Evolutionary conservation across 2,329 filamentous ascomycete species (phyloP).

Genomic region (Neonectria sp.): DNA sequence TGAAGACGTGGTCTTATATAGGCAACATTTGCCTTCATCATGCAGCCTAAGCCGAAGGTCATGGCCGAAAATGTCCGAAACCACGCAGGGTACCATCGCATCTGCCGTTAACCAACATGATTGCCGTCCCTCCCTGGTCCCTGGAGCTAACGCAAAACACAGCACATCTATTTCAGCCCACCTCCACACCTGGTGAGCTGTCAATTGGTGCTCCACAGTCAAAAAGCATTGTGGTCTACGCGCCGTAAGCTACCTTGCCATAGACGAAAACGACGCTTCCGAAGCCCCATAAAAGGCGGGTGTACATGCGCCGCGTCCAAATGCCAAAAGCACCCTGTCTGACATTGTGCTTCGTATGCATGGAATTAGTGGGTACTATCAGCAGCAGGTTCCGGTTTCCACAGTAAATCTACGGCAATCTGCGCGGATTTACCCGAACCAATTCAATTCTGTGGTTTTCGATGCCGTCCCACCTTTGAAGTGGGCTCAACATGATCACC

Average conservation of each 20-base stretch:
- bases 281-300: neutral
- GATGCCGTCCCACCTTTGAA: too few relatives aligned
- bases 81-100: neutral
- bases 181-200: constrained; percentile 25
- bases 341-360: neutral
- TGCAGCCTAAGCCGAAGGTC: neutral
- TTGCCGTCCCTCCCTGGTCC: constrained; percentile 11
- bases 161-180: neutral
- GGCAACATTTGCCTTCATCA: constrained; percentile 14
- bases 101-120: neutral
- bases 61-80: constrained; percentile 15
- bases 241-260: neutral
- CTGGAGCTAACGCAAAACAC: constrained; percentile 15
- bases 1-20: constrained; percentile 45
- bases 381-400: constrained; percentile 24
- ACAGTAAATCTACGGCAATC: too few relatives aligned
- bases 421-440: too few relatives aligned
- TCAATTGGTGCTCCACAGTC: constrained; percentile 14
- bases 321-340: constrained; percentile 6
- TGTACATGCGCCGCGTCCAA: neutral
- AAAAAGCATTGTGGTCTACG: neutral
- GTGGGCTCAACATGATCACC: too few relatives aligned
- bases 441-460: too few relatives aligned
- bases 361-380: constrained; percentile 10
- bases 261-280: neutral